Conservation (phyloP, 768 basidiomycete species). For the Mycena rosella region DNA sequence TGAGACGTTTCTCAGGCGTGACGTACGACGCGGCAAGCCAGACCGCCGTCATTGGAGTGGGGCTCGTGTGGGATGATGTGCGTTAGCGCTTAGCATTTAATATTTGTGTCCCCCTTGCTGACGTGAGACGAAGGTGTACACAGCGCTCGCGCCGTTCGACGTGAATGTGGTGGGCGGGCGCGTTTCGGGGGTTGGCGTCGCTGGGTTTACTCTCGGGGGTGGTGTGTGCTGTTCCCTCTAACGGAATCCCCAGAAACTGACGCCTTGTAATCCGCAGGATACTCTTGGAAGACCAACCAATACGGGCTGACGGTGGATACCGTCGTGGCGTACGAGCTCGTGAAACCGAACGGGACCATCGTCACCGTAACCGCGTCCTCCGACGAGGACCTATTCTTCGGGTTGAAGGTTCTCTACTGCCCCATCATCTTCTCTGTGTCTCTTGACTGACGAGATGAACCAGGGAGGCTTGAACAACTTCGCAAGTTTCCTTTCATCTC, state of each 20-base stretch:
- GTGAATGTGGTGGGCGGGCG: constrained; percentile 73
- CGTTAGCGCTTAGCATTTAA: background rate
- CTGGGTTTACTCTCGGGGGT: constrained; percentile 71
- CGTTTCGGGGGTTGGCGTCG: constrained; percentile 70
- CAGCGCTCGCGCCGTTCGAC: constrained; percentile 59
- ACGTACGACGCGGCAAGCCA: constrained; percentile 53
- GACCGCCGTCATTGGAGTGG: constrained; percentile 58
- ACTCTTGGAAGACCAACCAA: constrained; percentile 75
- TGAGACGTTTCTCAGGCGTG: constrained; percentile 62
- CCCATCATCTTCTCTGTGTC: constrained; percentile 12
- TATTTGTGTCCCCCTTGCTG: too few species aligned
- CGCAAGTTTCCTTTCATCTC: constrained; percentile 33
- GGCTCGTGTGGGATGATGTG: constrained; percentile 76
- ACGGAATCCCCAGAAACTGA: too few species aligned
- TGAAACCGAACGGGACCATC: constrained; percentile 65
- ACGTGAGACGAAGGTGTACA: constrained; percentile 49
- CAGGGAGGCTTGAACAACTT: constrained; percentile 78
- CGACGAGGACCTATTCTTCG: constrained; percentile 57
- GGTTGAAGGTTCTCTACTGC: constrained; percentile 49
- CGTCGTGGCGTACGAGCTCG: constrained; percentile 67
- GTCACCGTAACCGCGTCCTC: constrained; percentile 49
- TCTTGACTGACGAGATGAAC: background rate
- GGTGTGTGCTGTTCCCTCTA: too few species aligned
- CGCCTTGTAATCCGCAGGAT: too few species aligned
- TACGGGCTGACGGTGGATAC: constrained; percentile 70